A percentile compares a stretch with the other conserved stretches of the same genome.
phyloP scores from a whole-genome alignment of 1,139 yeast genomes.

The Cylindricascospora bacillispora region DNA sequence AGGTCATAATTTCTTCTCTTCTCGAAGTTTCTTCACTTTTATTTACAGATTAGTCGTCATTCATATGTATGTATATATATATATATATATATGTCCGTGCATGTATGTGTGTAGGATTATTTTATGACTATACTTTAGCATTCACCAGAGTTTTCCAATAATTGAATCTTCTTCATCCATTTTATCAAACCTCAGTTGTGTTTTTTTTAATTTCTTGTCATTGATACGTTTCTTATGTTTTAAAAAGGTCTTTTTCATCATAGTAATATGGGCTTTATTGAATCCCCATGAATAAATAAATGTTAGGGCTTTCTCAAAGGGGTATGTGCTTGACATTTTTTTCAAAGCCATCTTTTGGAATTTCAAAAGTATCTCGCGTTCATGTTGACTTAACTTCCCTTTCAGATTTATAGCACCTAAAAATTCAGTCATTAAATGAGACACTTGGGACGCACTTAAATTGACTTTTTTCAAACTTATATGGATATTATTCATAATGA shows the following conservation, averaged over 20 bases:
- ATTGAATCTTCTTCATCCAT: constrained; percentile 28
- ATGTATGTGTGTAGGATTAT: background rate
- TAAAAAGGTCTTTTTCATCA: constrained; percentile 7
- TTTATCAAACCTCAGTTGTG: constrained; percentile 9
- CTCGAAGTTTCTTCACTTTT: background rate
- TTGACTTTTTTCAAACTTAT: constrained; percentile 5
- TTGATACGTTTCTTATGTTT: background rate
- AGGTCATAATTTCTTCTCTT: background rate
- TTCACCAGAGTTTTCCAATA: constrained; percentile 24
- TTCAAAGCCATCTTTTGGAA: constrained; percentile 14
- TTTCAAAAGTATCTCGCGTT: constrained; percentile 8
- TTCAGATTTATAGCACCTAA: constrained; percentile 9
- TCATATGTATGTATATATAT: constrained; percentile 3
- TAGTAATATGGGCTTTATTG: constrained; percentile 7
- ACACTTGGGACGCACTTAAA: constrained; percentile 13
- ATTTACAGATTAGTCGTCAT: constrained; percentile 3
- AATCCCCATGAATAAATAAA: constrained; percentile 16
- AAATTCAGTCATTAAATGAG: constrained; percentile 10
- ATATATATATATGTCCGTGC: background rate
- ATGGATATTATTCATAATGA: constrained; percentile 7
- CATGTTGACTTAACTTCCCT: constrained; percentile 6
- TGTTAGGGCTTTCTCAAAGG: constrained; percentile 7
- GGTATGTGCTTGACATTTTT: constrained; percentile 8
- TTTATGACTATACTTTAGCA: too few relatives aligned
- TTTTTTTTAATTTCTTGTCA: constrained; percentile 4